These are phyloP conservation scores for Globisporangium nunn DNA, from an alignment of 352 stramenopile species.

Conservation along the genomic window DNA sequence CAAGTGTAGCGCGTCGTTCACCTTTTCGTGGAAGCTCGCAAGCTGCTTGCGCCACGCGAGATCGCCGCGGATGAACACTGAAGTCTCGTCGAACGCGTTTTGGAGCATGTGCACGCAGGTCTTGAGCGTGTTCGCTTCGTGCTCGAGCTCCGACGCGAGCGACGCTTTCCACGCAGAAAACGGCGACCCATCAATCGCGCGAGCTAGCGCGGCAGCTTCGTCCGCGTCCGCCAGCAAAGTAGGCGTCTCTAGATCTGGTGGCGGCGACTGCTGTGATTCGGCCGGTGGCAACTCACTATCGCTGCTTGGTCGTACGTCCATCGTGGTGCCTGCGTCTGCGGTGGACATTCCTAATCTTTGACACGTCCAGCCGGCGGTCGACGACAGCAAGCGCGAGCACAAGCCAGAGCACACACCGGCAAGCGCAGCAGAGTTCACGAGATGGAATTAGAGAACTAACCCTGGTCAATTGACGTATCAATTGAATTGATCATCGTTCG, in stretches of 20 bases:
- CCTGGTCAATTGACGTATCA: too few relatives aligned
- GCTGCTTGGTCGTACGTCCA: neutral
- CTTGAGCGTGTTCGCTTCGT: constrained; percentile 17
- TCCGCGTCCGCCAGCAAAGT: neutral
- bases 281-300: too few relatives aligned
- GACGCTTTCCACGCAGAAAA: constrained; percentile 10
- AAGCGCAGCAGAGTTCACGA: too few relatives aligned
- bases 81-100: constrained; percentile 40
- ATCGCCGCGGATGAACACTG: constrained; percentile 54
- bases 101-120: constrained; percentile 31
- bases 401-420: too few relatives aligned
- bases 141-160: constrained; percentile 7
- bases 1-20: constrained; percentile 29
- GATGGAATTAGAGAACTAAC: too few relatives aligned
- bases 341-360: too few relatives aligned
- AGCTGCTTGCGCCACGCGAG: constrained; percentile 59
- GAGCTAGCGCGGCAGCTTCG: neutral
- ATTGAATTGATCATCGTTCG: too few relatives aligned
- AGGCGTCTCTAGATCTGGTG: too few relatives aligned
- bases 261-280: neutral
- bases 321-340: neutral
- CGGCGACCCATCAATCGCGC: constrained; percentile 7
- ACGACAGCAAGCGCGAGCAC: too few relatives aligned
- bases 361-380: too few relatives aligned
- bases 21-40: constrained; percentile 29